Evolutionary conservation across 2,329 filamentous ascomycete species (phyloP), one percentile per base, ranked within the genome.

Genomic region (Apiospora saccharicola): DNA sequence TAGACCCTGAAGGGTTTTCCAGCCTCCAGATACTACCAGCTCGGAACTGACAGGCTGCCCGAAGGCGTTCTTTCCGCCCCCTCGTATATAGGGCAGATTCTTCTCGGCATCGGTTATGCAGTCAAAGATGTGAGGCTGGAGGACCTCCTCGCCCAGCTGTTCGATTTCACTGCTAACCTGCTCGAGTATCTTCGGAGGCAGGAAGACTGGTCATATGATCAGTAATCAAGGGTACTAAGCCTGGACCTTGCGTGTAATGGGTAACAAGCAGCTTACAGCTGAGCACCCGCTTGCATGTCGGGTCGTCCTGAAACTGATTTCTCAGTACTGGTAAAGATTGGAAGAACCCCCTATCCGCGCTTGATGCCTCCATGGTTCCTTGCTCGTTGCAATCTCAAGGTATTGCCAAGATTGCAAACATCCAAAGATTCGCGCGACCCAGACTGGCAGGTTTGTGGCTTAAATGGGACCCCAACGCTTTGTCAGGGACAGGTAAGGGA

Each of bases 11-110:
- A 93, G 83, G 53, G 85, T 83, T 51, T 86, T 85, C 92, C 92
- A 94, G 41, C 93, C 92, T 74, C 91, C 87, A 0, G 88, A 86
- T 0, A 91, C 91, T 47, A 92, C 85, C 1, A 94, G 82, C 46
- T 90, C 86, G 67, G 89, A 88, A 8, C 83, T 87, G 69, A 74
- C 72, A 13, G 87, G 87, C 69, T 85, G 84, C 0, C 92, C 91
- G 78, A 93, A 93, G 0, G 88, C 87, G 77, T 91, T 88, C 14
- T 89, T 85, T 1, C 89, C 87, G 57, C 86, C 86, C 4, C 87
- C 87, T 67, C 82, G 84, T 10, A 93, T 80, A 44, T 90, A 89
- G 0, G 91, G 91, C 64, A 88, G 86, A 74, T 92, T 91, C 57
- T 83, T 85, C 79, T 94, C 92, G 0, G 92, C 89, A 78, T 94